A percentile compares a stretch with the other conserved stretches of the same genome.
phyloP scores from a whole-genome alignment of 768 basidiomycete genomes.

The Rickenella mellea region DNA sequence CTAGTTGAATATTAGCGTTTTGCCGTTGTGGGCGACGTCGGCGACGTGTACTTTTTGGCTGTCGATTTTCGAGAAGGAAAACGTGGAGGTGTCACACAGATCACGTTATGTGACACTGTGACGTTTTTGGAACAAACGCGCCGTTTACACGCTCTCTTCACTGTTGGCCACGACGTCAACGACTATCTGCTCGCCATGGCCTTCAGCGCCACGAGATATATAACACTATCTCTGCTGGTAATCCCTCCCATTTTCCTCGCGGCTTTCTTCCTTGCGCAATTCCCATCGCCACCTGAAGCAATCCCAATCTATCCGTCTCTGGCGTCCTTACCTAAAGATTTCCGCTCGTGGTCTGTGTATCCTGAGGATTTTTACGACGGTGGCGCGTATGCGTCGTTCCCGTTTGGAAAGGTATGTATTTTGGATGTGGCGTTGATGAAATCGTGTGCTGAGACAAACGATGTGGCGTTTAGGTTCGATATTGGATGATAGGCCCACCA shows the following conservation, averaged over 20 bases:
- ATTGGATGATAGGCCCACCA: conserved; percentile 71
- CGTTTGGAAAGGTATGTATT: conserved; percentile 48
- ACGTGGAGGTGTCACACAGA: conserved; percentile 1
- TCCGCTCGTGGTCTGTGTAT: conserved; percentile 61
- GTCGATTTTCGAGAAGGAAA: not conserved
- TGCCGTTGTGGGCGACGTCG: not conserved
- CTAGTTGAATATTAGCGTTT: not conserved
- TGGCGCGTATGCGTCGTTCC: conserved; percentile 57
- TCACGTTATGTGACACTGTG: not conserved
- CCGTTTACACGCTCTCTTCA: not conserved
- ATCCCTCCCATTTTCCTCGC: conserved; percentile 52
- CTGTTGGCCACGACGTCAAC: not conserved
- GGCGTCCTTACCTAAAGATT: conserved; percentile 43
- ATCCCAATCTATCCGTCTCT: conserved; percentile 47
- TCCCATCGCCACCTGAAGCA: conserved; percentile 49
- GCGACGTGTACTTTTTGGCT: not conserved
- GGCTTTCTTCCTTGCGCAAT: conserved; percentile 53
- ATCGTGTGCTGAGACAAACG: not conserved
- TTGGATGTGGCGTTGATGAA: not conserved
- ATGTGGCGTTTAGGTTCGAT: conserved; percentile 42
- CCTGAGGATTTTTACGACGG: conserved; percentile 56
- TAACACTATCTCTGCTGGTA: conserved; percentile 47
- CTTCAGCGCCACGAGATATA: conserved; percentile 10
- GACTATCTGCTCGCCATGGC: not conserved
- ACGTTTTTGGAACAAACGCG: not conserved